Conservation (phyloP, 1,284 basidiomycete genomes). For the Gastroboletus turbinatus region DNA sequence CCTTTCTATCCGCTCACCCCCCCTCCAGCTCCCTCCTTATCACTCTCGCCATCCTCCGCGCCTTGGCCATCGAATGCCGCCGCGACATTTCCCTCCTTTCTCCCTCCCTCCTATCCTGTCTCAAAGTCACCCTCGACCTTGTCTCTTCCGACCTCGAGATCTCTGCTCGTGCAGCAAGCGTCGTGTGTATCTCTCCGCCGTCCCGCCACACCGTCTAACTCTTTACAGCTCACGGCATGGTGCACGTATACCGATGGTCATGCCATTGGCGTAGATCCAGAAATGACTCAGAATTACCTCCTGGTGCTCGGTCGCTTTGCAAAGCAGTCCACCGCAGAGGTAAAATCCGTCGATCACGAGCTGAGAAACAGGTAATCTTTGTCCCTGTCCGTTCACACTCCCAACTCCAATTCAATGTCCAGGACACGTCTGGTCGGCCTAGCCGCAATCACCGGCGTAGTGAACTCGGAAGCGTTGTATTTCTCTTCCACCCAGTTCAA, state of each 20-base stretch:
- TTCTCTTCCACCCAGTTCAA: conserved; percentile 75
- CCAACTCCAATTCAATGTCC: background rate
- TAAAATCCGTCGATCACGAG: conserved; percentile 55
- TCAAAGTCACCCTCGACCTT: conserved; percentile 65
- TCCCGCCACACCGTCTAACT: background rate
- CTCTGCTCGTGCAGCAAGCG: conserved; percentile 76
- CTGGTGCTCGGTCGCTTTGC: conserved; percentile 70
- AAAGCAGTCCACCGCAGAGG: conserved; percentile 51
- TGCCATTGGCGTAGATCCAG: conserved; percentile 74
- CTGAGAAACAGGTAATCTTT: conserved; percentile 62
- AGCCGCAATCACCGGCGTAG: conserved; percentile 77
- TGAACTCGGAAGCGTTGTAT: conserved; percentile 86
- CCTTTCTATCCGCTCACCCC: background rate
- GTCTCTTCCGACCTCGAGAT: conserved; percentile 82
- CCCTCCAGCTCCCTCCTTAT: conserved; percentile 76
- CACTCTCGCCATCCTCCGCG: conserved; percentile 82
- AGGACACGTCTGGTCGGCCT: conserved; percentile 87
- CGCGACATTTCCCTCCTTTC: conserved; percentile 85
- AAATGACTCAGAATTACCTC: conserved; percentile 71
- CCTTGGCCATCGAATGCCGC: conserved; percentile 88
- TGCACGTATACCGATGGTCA: conserved; percentile 90
- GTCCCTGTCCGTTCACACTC: background rate
- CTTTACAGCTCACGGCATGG: conserved; percentile 80
- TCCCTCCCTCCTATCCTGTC: conserved; percentile 71
- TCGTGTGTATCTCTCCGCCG: conserved; percentile 51